Evolutionary conservation across 306 rosid genomes (phyloP).

Genomic region (Gastrolobium bilobum): DNA sequence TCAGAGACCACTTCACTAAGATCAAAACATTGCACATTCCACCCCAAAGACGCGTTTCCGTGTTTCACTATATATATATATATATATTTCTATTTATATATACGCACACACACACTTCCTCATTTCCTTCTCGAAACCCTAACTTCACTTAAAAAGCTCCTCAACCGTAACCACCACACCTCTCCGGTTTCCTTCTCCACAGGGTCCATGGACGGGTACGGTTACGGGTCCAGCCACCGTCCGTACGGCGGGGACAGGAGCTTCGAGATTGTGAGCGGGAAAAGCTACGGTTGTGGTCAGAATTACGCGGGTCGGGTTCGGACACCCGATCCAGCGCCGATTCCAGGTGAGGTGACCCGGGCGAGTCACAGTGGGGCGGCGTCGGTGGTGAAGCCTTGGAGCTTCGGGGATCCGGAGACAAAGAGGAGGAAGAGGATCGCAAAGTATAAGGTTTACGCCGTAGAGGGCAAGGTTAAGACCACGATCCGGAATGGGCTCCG

Average conservation of each 20-base stretch:
- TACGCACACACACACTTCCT: not conserved
- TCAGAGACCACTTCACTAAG: not conserved
- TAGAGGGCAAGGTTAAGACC: constrained; percentile 75
- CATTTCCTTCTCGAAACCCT: constrained; percentile 44
- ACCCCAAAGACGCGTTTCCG: constrained; percentile 25
- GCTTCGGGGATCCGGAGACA: constrained; percentile 61
- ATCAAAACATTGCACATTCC: constrained; percentile 37
- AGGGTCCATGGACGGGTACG: constrained; percentile 59
- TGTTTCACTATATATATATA: constrained; percentile 11
- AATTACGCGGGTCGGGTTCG: not conserved
- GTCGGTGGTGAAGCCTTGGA: constrained; percentile 61
- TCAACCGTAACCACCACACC: not conserved
- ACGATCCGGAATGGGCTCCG: constrained; percentile 68
- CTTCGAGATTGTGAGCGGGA: constrained; percentile 78
- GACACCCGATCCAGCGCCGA: constrained; percentile 29
- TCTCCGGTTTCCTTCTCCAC: not conserved
- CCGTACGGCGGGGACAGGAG: constrained; percentile 51
- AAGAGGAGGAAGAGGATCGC: constrained; percentile 82
- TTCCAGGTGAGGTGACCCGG: constrained; percentile 30
- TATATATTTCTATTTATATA: not conserved
- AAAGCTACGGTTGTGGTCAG: constrained; percentile 54
- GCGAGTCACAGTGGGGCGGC: constrained; percentile 47
- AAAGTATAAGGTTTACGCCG: constrained; percentile 71
- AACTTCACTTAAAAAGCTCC: not conserved
- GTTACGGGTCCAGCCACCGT: constrained; percentile 50